phyloP scores from a whole-genome alignment of 1,284 basidiomycete genomes.

The Moesziomyces sp. region DNA sequence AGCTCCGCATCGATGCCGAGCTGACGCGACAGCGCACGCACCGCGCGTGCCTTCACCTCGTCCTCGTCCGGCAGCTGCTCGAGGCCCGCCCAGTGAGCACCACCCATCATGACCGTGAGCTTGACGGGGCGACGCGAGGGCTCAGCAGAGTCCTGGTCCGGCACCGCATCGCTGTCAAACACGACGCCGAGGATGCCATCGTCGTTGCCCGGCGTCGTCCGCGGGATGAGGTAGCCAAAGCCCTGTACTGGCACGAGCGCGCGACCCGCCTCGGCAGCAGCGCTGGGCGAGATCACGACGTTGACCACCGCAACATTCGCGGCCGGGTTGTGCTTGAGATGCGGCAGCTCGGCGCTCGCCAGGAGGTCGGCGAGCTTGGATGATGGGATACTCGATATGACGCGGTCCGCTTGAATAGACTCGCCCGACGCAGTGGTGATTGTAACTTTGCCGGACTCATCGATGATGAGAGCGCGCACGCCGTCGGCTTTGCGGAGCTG shows the following conservation, averaged over 20 bases:
- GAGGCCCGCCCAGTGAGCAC: constrained; percentile 71
- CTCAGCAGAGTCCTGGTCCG: constrained; percentile 50
- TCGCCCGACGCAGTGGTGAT: constrained; percentile 18
- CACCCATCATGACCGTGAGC: constrained; percentile 91
- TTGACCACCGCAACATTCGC: constrained; percentile 63
- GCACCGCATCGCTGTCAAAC: constrained; percentile 74
- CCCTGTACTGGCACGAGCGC: constrained; percentile 77
- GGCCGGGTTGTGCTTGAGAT: constrained; percentile 66
- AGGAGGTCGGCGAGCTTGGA: constrained; percentile 38
- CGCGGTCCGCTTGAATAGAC: constrained; percentile 34
- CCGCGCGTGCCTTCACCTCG: constrained; percentile 40
- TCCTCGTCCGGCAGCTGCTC: constrained; percentile 70
- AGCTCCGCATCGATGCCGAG: constrained; percentile 45
- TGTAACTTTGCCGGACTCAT: constrained; percentile 70
- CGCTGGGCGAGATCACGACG: constrained; percentile 65
- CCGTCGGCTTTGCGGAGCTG: constrained; percentile 72
- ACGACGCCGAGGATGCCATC: constrained; percentile 70
- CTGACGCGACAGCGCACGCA: constrained; percentile 50
- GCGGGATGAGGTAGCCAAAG: constrained; percentile 93
- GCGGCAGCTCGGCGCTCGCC: constrained; percentile 65
- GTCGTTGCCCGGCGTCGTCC: constrained; percentile 73
- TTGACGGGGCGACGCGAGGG: constrained; percentile 70
- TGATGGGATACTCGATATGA: constrained; percentile 69
- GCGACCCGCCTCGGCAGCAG: constrained; percentile 79
- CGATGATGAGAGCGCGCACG: constrained; percentile 69